A percentile compares a stretch with the other conserved stretches of the same genome.
These are phyloP conservation scores for Diplodia sapinea DNA, from an alignment of 2,329 filamentous ascomycete genomes.

Conservation along the genomic window DNA sequence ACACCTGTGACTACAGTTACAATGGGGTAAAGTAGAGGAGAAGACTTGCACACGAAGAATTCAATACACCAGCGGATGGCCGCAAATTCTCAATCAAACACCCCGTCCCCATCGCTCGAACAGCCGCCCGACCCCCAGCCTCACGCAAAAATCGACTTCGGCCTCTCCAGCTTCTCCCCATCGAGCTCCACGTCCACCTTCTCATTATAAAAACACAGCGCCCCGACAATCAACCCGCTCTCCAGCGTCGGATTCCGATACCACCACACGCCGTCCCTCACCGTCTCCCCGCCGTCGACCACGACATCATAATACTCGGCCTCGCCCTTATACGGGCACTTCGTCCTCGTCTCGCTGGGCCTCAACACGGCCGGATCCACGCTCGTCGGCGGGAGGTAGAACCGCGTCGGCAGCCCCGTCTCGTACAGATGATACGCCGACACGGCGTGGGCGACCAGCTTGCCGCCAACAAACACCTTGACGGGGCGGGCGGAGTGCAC, in stretches of 20 bases:
- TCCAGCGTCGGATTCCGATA: constrained; percentile 65
- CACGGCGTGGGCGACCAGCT: constrained; percentile 22
- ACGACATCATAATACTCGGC: constrained; percentile 67
- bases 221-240: constrained; percentile 60
- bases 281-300: constrained; percentile 47
- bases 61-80: no score
- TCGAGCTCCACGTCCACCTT: constrained; percentile 68
- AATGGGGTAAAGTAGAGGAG: no score
- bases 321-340: constrained; percentile 71
- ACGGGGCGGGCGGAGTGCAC: constrained; percentile 61
- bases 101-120: no score
- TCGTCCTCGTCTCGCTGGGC: constrained; percentile 59
- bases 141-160: constrained; percentile 10
- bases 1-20: no score
- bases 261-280: constrained; percentile 66
- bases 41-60: no score
- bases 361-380: constrained; percentile 57
- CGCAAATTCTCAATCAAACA: no score
- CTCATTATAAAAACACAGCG: constrained; percentile 71
- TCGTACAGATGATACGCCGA: constrained; percentile 62
- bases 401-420: constrained; percentile 64
- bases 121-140: no score
- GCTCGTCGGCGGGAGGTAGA: constrained; percentile 63
- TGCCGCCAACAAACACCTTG: constrained; percentile 57
- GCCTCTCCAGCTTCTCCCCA: constrained; percentile 51